Evolutionary conservation across 2,329 filamentous ascomycete genomes (phyloP), one percentile per base, ranked within the genome.

Genomic region (Fusarium subglutinans): DNA sequence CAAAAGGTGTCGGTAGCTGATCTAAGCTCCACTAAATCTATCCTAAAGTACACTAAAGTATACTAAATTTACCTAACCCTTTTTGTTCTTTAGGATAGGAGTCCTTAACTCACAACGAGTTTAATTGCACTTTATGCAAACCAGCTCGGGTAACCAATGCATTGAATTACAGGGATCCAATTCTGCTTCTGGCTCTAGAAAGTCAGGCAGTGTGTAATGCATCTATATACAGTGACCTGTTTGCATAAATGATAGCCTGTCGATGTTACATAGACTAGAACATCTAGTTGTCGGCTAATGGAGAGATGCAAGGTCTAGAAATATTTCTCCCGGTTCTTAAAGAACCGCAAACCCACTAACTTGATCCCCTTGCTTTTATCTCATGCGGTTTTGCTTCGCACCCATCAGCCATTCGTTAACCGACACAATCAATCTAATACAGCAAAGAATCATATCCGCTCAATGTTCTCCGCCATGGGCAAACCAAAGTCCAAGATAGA

Each of bases 231-330:
- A 14, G 20, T 3, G 22, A 2, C 3, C 7, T 37, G 17, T 47
- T 58, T 14, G 56, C 56, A 59, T 59, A 37, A 59, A 59, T 9
- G 1, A 2, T 22, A 5, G 17, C 17, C 8, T 38, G n/a, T 24
- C 8, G 22, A n/a, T 4, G 44, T 30, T 33, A 40, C 35, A 33
- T 51, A 14, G 15, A 30, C 35, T 5, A 38, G 8, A 30, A 33
- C 1, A 18, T 24, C 2, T 2, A 20, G 6, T 18, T 1, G 0
- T 5, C 8, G 4, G 17, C 28, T 9, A 51, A 51, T n/a, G 1
- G 15, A 5, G 6, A 28, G 12, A 30, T 2, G 14, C 22, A 14
- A 13, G 7, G 15, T 22, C 20, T 17, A 12, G 4, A 20, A 20
- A 10, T 9, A n/a, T 15, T 13, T 40, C 6, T 38, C 22, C 6